These are phyloP conservation scores for Zygoascus meyerae DNA, from an alignment of 1,139 yeast species.

Conservation along the genomic window DNA sequence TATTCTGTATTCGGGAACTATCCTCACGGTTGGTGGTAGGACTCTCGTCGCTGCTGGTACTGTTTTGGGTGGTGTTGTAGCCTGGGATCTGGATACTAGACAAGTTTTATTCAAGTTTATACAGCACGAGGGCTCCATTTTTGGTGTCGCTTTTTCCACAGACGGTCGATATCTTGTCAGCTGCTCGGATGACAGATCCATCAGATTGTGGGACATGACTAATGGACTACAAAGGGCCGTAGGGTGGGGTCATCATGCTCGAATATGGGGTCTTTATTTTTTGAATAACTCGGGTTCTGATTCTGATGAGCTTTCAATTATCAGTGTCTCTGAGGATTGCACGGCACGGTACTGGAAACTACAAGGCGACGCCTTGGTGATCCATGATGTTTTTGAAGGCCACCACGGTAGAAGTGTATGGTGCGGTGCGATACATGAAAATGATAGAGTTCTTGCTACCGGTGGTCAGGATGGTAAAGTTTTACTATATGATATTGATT, in stretches of 20 bases:
- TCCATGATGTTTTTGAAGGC: constrained; percentile 48
- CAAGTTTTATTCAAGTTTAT: constrained; percentile 50
- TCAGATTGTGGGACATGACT: constrained; percentile 62
- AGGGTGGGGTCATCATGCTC: constrained; percentile 96
- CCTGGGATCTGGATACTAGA: constrained; percentile 51
- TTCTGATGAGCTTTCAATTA: constrained; percentile 30
- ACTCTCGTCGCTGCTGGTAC: constrained; percentile 80
- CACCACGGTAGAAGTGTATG: constrained; percentile 87
- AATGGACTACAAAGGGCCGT: constrained; percentile 55
- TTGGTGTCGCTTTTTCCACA: constrained; percentile 62
- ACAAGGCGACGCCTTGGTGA: constrained; percentile 35
- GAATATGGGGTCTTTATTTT: constrained; percentile 82
- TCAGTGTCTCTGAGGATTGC: constrained; percentile 84
- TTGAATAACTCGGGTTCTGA: constrained; percentile 27
- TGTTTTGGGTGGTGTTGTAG: constrained; percentile 77
- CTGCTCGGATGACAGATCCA: constrained; percentile 91
- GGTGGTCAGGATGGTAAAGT: constrained; percentile 91
- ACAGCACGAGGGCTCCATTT: constrained; percentile 87
- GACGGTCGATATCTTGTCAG: constrained; percentile 56
- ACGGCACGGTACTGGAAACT: constrained; percentile 73
- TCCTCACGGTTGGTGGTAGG: constrained; percentile 43
- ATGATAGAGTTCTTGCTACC: constrained; percentile 45
- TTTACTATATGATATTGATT: constrained; percentile 50
- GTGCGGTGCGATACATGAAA: constrained; percentile 60
- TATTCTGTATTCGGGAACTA: constrained; percentile 79